Conservation (phyloP, 495 filamentous ascomycete species). For the Cenococcum geophilum region DNA sequence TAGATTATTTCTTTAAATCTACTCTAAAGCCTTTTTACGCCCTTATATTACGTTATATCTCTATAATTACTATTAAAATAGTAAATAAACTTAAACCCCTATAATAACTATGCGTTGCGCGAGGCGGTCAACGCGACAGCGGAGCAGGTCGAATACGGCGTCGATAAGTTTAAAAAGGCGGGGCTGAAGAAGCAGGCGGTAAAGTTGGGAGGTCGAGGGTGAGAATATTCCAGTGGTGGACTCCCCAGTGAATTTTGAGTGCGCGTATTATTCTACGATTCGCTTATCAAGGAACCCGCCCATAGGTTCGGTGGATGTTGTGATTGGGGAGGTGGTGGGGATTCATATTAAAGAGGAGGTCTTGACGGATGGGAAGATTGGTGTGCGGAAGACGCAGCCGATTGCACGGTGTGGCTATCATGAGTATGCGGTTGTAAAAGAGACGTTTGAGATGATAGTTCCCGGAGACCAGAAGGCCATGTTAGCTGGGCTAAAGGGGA, state of each 20-base stretch:
- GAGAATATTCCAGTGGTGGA: constrained; percentile 44
- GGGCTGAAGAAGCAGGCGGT: constrained; percentile 45
- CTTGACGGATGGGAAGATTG: constrained; percentile 46
- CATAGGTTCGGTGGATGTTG: constrained; percentile 49
- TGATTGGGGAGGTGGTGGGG: constrained; percentile 52
- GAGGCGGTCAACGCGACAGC: constrained; percentile 49
- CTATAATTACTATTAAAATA: too few relatives aligned
- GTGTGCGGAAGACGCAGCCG: constrained; percentile 49
- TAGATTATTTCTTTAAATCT: too few relatives aligned
- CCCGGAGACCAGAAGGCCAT: constrained; percentile 29
- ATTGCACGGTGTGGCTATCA: constrained; percentile 57
- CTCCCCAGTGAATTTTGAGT: constrained; percentile 53
- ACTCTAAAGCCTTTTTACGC: too few relatives aligned
- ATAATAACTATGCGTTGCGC: constrained; percentile 47
- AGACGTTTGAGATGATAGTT: constrained; percentile 49
- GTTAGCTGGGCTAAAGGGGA: constrained; percentile 35
- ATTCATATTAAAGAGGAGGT: constrained; percentile 51
- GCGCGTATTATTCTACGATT: constrained; percentile 48
- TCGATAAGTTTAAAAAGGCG: constrained; percentile 50
- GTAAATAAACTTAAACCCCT: too few relatives aligned
- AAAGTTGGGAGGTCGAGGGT: constrained; percentile 28
- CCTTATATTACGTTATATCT: too few relatives aligned
- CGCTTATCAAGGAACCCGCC: constrained; percentile 49
- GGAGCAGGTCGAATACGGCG: constrained; percentile 39
- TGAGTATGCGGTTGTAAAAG: constrained; percentile 48